These are phyloP conservation scores for Calocybe gangraenosa DNA, from an alignment of 768 basidiomycete species.

Conservation along the genomic window DNA sequence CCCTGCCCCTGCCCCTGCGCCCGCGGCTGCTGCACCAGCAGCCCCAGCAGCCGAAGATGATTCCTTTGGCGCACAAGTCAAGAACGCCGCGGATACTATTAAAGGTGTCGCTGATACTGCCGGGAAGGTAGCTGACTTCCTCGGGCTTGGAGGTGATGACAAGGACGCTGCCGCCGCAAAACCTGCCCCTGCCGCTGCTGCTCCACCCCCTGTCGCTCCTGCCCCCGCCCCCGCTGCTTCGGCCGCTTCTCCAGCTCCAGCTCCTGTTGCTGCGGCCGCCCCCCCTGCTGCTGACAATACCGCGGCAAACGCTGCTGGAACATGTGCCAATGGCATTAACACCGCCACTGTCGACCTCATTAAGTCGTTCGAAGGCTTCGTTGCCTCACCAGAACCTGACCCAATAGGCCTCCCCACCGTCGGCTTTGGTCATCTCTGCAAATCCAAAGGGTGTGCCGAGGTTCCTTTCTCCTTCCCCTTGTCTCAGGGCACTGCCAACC, in stretches of 20 bases:
- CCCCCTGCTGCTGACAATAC: not conserved
- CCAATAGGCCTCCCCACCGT: constrained; percentile 28
- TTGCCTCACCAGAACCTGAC: constrained; percentile 22
- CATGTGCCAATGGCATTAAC: constrained; percentile 16
- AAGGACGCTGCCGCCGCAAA: constrained; percentile 2
- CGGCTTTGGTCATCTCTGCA: constrained; percentile 27
- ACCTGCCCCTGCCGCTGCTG: constrained; percentile 9
- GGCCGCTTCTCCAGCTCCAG: constrained; percentile 7
- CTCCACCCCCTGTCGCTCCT: constrained; percentile 7
- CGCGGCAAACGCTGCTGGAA: not conserved
- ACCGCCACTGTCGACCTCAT: constrained; percentile 23
- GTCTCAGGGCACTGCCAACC: constrained; percentile 20
- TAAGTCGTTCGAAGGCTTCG: constrained; percentile 26
- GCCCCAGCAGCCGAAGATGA: not conserved
- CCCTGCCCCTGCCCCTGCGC: not conserved
- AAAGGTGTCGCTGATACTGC: constrained; percentile 6
- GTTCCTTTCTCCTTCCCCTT: constrained; percentile 23
- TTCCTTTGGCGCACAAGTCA: not conserved
- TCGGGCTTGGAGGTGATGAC: constrained; percentile 11
- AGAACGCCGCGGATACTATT: not conserved
- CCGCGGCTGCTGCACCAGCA: not conserved
- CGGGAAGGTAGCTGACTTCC: constrained; percentile 3
- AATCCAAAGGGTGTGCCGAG: constrained; percentile 17
- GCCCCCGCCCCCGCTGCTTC: constrained; percentile 16
- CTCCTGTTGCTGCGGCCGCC: constrained; percentile 12